Percentiles rank a stretch among this genome's conserved stretches.
These are phyloP conservation scores for Ustilago xerochloae DNA, from an alignment of 1,284 basidiomycete species.

Conservation along the genomic window DNA sequence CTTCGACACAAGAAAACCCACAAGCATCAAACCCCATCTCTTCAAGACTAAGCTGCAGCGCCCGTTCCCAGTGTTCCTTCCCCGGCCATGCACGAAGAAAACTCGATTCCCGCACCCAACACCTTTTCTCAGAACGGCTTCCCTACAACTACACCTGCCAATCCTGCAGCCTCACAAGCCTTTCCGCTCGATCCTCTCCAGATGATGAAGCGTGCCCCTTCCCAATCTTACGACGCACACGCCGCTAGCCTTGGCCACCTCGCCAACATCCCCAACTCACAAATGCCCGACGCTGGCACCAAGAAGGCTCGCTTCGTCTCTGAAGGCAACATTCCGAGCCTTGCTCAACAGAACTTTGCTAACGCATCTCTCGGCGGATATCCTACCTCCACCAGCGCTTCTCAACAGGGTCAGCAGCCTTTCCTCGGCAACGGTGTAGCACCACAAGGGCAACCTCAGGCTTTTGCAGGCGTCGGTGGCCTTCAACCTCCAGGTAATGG, in stretches of 20 bases:
- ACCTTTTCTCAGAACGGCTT: slow-evolving; percentile 33
- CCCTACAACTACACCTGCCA: slow-evolving; percentile 6
- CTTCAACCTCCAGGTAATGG: slow-evolving; percentile 48
- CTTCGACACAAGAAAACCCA: background rate
- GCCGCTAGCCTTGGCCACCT: slow-evolving; percentile 35
- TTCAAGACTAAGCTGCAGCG: background rate
- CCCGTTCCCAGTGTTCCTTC: background rate
- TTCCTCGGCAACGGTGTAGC: slow-evolving; percentile 30
- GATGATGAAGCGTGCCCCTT: slow-evolving; percentile 57
- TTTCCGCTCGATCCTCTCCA: slow-evolving; percentile 44
- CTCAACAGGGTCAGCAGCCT: slow-evolving; percentile 15
- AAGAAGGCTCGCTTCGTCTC: slow-evolving; percentile 61
- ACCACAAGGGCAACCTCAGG: slow-evolving; percentile 16
- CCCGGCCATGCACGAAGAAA: slow-evolving; percentile 35
- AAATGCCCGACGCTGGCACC: slow-evolving; percentile 24
- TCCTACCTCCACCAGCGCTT: slow-evolving; percentile 2
- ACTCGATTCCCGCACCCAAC: slow-evolving; percentile 28
- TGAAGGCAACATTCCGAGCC: slow-evolving; percentile 54
- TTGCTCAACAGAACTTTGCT: slow-evolving; percentile 37
- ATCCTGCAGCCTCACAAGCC: slow-evolving; percentile 23
- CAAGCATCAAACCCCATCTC: slow-evolving; percentile 2
- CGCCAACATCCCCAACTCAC: slow-evolving; percentile 18
- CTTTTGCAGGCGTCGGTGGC: slow-evolving; percentile 25
- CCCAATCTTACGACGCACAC: slow-evolving; percentile 54
- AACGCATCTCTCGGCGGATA: slow-evolving; percentile 17